phyloP scores from a whole-genome alignment of 2,329 filamentous ascomycete genomes.

The Venturia nashicola region DNA sequence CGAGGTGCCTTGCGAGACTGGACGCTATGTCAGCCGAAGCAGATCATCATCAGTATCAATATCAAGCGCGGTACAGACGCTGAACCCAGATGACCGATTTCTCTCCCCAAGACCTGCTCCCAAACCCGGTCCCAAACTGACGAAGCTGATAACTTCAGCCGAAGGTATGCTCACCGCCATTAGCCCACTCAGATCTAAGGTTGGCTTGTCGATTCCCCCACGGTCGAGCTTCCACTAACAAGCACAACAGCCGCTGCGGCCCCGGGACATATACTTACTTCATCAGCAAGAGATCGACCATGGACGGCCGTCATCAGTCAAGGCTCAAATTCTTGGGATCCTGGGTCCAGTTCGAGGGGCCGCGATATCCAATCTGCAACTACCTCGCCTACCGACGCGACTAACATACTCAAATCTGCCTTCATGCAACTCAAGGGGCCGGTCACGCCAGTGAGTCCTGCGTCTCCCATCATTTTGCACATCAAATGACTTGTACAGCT shows the following conservation, averaged over 20 bases:
- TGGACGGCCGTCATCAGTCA: background rate
- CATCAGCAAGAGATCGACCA: conserved; percentile 18
- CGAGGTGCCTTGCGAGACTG: conserved; percentile 57
- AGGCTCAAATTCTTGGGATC: background rate
- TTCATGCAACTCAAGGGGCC: conserved; percentile 6
- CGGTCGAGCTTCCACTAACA: background rate
- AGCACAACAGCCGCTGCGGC: conserved; percentile 16
- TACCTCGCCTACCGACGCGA: background rate
- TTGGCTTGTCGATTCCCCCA: background rate
- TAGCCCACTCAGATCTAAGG: background rate
- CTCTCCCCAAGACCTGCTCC: conserved; percentile 51
- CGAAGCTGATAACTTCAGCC: conserved; percentile 30
- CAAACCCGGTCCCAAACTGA: conserved; percentile 35
- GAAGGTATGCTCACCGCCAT: conserved; percentile 6
- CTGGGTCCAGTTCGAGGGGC: background rate
- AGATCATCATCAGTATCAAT: conserved; percentile 48
- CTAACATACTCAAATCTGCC: conserved; percentile 3
- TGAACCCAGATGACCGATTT: conserved; percentile 68
- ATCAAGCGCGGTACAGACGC: conserved; percentile 53
- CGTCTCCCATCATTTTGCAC: background rate
- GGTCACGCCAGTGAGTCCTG: background rate
- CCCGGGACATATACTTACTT: conserved; percentile 12
- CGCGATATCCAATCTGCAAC: conserved; percentile 3
- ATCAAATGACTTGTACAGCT: background rate
- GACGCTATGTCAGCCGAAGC: conserved; percentile 39